Evolutionary conservation across 805 yeast species (phyloP), one percentile per base, ranked within the genome.

Genomic region (Kazachstania taianensis): DNA sequence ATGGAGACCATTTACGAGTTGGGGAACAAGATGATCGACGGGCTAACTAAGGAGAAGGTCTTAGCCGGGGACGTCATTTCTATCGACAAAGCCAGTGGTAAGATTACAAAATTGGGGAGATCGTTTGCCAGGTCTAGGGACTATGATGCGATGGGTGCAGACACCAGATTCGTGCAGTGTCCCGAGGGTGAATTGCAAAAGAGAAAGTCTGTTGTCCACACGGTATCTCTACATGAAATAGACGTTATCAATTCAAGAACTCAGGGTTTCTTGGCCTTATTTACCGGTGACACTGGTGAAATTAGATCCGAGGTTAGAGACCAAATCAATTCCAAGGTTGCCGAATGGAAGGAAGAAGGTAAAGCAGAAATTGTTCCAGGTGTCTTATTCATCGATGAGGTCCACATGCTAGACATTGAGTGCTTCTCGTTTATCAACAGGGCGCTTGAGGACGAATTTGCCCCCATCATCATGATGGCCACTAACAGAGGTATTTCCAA

Each of bases 151-250:
- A 85, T 86, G 94, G 94, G 95, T 15, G 95, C 96, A 36, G 97
- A 94, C 45, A 87, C 96, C 33, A 87, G 86, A 62, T 92, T 92
- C 59, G 95, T 92, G 40, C 96, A 92, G 62, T 81, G 95, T 57
- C 99, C 99, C 27, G 96, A 92, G 59, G 99, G 99, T 39, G 99
- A 92, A 67, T 74, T 92, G 54, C 98, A 92, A 66, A 83, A 84
- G 56, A 78, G 96, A 53, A 85, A 84, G 56, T 94, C 86, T 55
- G 94, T 86, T 24, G 95, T 87, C 24, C 99, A 92, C 63, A 94
- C 96, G 2, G 96, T 92, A n/a, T 84, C 96, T 2, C 69, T 92
- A 48, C 97, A 92, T 63, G 99, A 92, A 62, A 83, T 92, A 49
- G 99, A 92, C 63, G 95, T 89, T 36, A 94, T 94, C 57, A 92